A percentile compares a stretch with the other conserved stretches of the same genome.
Conservation (phyloP, 768 basidiomycete species). For the Boletus barrowsii region DNA sequence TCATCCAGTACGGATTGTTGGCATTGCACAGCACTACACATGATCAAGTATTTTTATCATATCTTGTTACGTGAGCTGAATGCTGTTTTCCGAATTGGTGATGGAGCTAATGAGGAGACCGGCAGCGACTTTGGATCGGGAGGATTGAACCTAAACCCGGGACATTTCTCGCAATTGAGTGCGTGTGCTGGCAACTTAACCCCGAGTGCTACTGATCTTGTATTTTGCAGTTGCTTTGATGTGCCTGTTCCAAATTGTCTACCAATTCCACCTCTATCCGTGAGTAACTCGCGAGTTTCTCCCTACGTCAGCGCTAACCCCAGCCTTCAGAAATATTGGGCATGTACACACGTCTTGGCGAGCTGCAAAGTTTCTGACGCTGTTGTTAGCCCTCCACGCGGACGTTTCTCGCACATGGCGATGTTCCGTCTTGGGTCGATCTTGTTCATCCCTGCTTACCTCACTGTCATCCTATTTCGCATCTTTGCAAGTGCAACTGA, state of each 20-base stretch:
- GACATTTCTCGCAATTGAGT: slow-evolving; percentile 91
- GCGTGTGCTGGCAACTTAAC: slow-evolving; percentile 20
- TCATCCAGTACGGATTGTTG: slow-evolving; percentile 86
- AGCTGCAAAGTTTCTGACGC: slow-evolving; percentile 3
- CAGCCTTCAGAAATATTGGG: slow-evolving; percentile 58
- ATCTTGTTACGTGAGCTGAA: slow-evolving; percentile 55
- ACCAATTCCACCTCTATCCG: slow-evolving; percentile 91
- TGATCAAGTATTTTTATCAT: slow-evolving; percentile 88
- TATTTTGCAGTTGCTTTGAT: slow-evolving; percentile 74
- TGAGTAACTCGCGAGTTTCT: slow-evolving; percentile 37
- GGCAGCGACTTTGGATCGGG: slow-evolving; percentile 75
- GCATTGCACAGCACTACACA: slow-evolving; percentile 88
- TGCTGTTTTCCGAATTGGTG: neutral
- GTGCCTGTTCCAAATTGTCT: slow-evolving; percentile 91
- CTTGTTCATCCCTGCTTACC: slow-evolving; percentile 87
- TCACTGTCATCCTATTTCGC: slow-evolving; percentile 73
- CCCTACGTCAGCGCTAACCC: neutral
- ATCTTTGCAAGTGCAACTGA: slow-evolving; percentile 65
- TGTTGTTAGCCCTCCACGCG: slow-evolving; percentile 63
- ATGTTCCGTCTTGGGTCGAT: slow-evolving; percentile 89
- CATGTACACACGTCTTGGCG: slow-evolving; percentile 22
- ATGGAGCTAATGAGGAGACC: neutral
- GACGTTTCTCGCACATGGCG: slow-evolving; percentile 77
- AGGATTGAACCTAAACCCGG: slow-evolving; percentile 88
- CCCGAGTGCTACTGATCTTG: neutral